These are phyloP conservation scores for Hypoxylon trugodes DNA, from an alignment of 495 filamentous ascomycete species.

Conservation along the genomic window DNA sequence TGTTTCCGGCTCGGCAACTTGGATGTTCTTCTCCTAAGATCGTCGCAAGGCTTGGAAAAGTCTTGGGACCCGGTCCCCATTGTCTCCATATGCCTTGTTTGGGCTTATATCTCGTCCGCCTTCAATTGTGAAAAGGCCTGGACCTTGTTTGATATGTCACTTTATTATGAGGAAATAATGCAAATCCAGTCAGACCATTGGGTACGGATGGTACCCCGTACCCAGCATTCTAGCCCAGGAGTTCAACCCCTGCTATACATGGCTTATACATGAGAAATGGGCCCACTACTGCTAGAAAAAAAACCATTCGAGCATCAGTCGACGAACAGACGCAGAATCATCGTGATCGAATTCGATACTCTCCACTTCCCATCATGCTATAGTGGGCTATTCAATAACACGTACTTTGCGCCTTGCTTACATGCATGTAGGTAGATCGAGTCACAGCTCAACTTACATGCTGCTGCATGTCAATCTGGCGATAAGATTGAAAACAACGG, in stretches of 20 bases:
- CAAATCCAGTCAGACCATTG: conserved; percentile 12
- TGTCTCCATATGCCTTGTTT: neutral
- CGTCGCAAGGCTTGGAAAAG: conserved; percentile 9
- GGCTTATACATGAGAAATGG: neutral
- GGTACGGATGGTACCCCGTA: conserved; percentile 30
- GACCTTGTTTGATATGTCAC: conserved; percentile 21
- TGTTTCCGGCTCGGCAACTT: conserved; percentile 36
- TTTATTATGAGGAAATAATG: conserved; percentile 2
- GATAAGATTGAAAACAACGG: conserved; percentile 19
- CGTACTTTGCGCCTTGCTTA: conserved; percentile 1
- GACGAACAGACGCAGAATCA: conserved; percentile 11
- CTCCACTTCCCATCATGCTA: conserved; percentile 25
- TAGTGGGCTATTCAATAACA: conserved; percentile 15
- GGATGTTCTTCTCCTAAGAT: conserved; percentile 1
- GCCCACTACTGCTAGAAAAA: conserved; percentile 5
- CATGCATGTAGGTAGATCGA: conserved; percentile 21
- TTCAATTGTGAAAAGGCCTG: conserved; percentile 10
- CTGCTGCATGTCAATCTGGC: conserved; percentile 13
- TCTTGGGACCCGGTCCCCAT: conserved; percentile 8
- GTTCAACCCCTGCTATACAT: conserved; percentile 24
- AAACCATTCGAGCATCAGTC: conserved; percentile 37
- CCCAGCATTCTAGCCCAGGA: conserved; percentile 17
- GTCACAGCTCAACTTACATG: conserved; percentile 10
- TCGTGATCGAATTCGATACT: conserved; percentile 7
- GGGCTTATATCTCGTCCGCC: neutral